phyloP scores from a whole-genome alignment of 441 rosid species.

The Manihot esculenta region DNA sequence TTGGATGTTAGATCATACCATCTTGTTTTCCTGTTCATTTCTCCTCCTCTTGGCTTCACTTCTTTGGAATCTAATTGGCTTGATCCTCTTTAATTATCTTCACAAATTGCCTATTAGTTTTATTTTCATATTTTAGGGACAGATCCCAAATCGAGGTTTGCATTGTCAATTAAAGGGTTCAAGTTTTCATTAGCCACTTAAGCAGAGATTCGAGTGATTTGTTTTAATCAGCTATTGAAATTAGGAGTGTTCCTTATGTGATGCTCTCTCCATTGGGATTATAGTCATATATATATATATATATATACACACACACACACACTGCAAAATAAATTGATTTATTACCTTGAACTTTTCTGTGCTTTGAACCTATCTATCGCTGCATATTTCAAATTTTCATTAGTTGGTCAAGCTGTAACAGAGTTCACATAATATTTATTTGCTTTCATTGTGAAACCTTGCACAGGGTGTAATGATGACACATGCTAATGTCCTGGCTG shows the following conservation, averaged over 20 bases:
- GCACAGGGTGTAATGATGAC: conserved; percentile 99
- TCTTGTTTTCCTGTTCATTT: neutral
- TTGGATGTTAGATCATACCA: neutral
- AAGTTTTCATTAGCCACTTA: neutral
- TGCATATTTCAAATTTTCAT: conserved; percentile 2
- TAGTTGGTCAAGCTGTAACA: conserved; percentile 3
- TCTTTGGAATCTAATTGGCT: too few relatives aligned
- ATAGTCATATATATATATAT: neutral
- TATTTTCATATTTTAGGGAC: neutral
- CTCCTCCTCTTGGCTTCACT: neutral
- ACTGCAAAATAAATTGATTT: neutral
- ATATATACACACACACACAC: too few relatives aligned
- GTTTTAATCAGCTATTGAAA: neutral
- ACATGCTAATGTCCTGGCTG: conserved; percentile 89
- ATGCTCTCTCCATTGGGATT: neutral
- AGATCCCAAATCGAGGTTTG: neutral
- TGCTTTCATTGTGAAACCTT: conserved; percentile 22
- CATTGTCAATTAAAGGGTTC: neutral
- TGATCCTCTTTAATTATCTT: neutral
- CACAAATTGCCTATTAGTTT: neutral
- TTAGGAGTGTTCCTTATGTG: neutral
- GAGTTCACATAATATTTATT: conserved; percentile 14
- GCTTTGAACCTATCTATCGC: neutral
- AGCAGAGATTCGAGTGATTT: neutral
- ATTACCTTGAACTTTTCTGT: conserved; percentile 1